Base-by-base conservation (phyloP, 352 stramenopile species). In the Phytopythium ostracodes region DNA sequence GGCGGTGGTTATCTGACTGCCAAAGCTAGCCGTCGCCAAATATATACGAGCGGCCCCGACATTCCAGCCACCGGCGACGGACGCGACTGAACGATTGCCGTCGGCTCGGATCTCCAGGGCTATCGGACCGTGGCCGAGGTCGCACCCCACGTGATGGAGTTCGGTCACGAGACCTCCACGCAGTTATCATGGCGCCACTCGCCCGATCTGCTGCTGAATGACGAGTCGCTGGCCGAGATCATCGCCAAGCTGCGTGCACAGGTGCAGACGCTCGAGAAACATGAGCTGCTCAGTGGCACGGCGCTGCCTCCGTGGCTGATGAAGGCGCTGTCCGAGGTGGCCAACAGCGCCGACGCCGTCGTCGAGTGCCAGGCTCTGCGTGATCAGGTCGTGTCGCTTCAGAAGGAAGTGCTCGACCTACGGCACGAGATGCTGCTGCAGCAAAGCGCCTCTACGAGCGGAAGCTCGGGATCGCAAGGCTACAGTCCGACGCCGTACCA, bases 391-490 rank as follows among this genome's bases (percentile, higher is more conserved):
- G 73, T 68, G 27, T 87, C 75, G 17, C 61, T 94, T 15, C 83
- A 94, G 67, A 92, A 92, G 38, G 83, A 94, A 47, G 67, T 92
- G 42, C 69, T 91, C 47, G 77, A 92, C 47, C 56, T 94, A n/a
- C 81, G 80, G 2, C 80, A 92, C 29, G 85, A 94, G 62, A 75
- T 92, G 67, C 60, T 92, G 27, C 59, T 92, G 20, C 83, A 84
- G 52, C 77, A 85, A 47, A 89, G 81, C 35, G 71, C 42, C 3
- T 60, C 52, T n/a, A 56, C 40, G 11, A 29, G 50, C 12, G n/a
- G 47, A 8, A 56, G 60, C 20, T 46, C 59, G 1, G 49, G 53
- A 3, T 27, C 38, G 7, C 59, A 65, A n/a, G 50, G 56, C 3
- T 88, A 71, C 65, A 89, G 70, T 15, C 75, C 79, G 3, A 84